Evolutionary conservation across 257 asterid genomes (phyloP).

Genomic region (Ocimum tenuiflorum): DNA sequence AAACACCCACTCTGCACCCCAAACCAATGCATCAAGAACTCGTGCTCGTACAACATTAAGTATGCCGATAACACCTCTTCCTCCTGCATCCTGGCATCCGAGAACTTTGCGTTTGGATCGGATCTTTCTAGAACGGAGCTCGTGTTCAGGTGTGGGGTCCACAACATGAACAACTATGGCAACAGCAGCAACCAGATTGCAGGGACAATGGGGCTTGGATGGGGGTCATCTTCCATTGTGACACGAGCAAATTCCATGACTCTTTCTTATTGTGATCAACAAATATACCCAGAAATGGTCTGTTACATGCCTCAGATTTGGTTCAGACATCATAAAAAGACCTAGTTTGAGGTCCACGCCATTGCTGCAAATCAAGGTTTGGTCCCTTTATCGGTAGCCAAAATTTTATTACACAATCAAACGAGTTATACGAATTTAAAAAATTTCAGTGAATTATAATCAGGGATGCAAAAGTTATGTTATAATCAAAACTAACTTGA

Average conservation of each 20-base stretch:
- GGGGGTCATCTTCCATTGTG: background rate
- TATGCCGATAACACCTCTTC: slow-evolving; percentile 14
- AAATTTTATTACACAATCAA: no score
- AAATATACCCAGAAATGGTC: background rate
- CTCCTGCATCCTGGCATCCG: background rate
- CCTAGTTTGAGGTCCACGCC: background rate
- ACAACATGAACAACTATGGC: background rate
- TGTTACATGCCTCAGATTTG: slow-evolving; percentile 15
- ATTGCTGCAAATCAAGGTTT: background rate
- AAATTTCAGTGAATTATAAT: no score
- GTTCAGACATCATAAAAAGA: background rate
- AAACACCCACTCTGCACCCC: slow-evolving; percentile 12
- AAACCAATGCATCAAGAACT: background rate
- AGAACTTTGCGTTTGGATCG: background rate
- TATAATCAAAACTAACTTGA: no score
- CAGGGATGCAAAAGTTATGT: no score
- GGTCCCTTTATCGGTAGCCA: no score
- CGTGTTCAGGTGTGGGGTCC: slow-evolving; percentile 22
- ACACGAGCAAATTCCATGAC: background rate
- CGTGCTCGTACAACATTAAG: slow-evolving; percentile 4
- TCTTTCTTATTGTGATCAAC: slow-evolving; percentile 18
- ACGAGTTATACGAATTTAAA: no score
- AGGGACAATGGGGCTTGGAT: slow-evolving; percentile 10
- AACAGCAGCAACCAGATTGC: background rate
- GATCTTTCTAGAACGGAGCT: background rate